Percentiles rank a stretch among this genome's conserved stretches.
These are phyloP conservation scores for Monosporozyma solicola DNA, from an alignment of 805 yeast species.

Conservation along the genomic window DNA sequence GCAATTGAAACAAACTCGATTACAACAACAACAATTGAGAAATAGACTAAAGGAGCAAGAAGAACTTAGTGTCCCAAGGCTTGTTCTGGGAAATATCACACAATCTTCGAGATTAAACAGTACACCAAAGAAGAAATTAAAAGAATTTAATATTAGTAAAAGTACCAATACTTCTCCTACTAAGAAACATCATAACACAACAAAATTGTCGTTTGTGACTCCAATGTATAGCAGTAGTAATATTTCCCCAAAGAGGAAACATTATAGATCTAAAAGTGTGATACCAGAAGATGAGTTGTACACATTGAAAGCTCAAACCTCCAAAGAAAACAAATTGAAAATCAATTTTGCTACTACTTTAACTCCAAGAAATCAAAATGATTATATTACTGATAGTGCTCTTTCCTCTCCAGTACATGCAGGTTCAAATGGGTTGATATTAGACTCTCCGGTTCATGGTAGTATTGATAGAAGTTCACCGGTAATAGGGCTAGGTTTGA, in stretches of 20 bases:
- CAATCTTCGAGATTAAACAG: conserved; percentile 8
- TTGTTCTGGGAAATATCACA: conserved; percentile 9
- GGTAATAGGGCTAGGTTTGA: conserved; percentile 5
- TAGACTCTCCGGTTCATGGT: conserved; percentile 2
- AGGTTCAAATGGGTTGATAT: background rate
- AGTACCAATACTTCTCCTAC: conserved; percentile 1
- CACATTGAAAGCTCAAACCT: background rate
- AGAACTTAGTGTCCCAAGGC: conserved; percentile 2
- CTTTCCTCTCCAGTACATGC: conserved; percentile 1
- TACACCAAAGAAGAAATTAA: conserved; percentile 7
- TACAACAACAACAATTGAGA: conserved; percentile 25
- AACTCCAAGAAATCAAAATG: conserved; percentile 1
- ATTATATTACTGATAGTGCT: background rate
- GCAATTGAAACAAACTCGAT: conserved; percentile 21
- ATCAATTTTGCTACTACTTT: conserved; percentile 4
- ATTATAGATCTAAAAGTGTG: conserved; percentile 2
- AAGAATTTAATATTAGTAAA: conserved; percentile 5
- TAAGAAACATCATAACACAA: conserved; percentile 1
- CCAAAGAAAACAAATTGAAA: conserved; percentile 3
- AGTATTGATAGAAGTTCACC: conserved; percentile 4
- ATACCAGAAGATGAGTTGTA: background rate
- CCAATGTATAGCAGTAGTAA: conserved; percentile 4
- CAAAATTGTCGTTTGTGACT: conserved; percentile 1
- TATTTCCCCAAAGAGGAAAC: conserved; percentile 12
- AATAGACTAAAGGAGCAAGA: conserved; percentile 20